A percentile compares a stretch with the other conserved stretches of the same genome.
These are phyloP conservation scores for Chrysoporthe puriensis DNA, from an alignment of 2,329 filamentous ascomycete genomes.

Conservation along the genomic window DNA sequence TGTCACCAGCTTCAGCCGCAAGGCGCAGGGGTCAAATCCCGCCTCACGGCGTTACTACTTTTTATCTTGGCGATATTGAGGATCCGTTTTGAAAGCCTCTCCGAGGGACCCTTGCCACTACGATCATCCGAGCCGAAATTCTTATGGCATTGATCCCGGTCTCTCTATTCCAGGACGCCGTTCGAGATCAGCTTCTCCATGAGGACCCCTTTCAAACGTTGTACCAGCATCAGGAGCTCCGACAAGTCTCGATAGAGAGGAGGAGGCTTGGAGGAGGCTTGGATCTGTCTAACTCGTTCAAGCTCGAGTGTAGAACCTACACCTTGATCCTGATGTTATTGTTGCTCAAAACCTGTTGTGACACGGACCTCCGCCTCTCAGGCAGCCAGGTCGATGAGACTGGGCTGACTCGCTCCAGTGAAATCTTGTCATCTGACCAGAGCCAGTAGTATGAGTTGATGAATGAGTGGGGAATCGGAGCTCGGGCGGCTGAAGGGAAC, in stretches of 20 bases:
- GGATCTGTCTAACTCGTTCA: not conserved
- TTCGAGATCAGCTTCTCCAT: no score
- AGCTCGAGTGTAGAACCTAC: not conserved
- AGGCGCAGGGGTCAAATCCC: not conserved
- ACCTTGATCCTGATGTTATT: not conserved
- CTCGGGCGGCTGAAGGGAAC: not conserved
- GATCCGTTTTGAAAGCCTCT: not conserved
- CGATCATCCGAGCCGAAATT: not conserved
- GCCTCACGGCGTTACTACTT: not conserved
- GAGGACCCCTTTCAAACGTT: no score
- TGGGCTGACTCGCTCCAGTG: not conserved
- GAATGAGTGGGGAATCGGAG: not conserved
- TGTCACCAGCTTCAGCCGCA: conserved; percentile 1
- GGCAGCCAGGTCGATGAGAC: not conserved
- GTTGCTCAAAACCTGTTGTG: not conserved
- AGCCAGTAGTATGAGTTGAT: not conserved
- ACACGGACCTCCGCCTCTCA: not conserved
- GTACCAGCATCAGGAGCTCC: no score
- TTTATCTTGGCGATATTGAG: not conserved
- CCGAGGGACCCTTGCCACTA: not conserved
- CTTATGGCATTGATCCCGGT: not conserved
- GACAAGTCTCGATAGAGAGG: no score
- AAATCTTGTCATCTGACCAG: not conserved
- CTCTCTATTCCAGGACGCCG: no score
- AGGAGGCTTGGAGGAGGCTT: not conserved